Percentiles rank a stretch among this genome's conserved stretches.
Conservation (phyloP, 1,139 yeast genomes). For the Pichia sp. region DNA sequence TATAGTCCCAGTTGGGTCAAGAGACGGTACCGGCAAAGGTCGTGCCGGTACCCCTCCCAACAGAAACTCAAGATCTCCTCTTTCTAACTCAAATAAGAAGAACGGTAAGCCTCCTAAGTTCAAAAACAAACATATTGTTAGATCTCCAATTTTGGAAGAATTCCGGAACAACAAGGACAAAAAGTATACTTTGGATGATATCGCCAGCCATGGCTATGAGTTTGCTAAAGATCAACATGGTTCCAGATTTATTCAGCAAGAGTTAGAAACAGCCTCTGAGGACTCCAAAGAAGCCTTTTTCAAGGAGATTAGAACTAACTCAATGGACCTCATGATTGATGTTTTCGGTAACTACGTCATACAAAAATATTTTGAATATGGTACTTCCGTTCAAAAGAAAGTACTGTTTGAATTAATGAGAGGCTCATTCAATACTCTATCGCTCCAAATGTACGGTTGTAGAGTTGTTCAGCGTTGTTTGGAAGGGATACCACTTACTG, state of each 20-base stretch:
- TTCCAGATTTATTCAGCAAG: constrained; percentile 90
- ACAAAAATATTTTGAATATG: constrained; percentile 88
- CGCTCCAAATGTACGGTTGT: constrained; percentile 96
- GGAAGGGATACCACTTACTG: constrained; percentile 64
- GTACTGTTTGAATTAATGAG: constrained; percentile 70
- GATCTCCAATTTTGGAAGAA: constrained; percentile 83
- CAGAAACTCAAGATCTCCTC: constrained; percentile 10
- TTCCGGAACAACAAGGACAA: constrained; percentile 69
- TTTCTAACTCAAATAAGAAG: background rate
- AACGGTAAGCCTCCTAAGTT: constrained; percentile 10
- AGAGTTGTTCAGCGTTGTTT: constrained; percentile 93
- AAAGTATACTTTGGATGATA: constrained; percentile 62
- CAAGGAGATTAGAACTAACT: constrained; percentile 72
- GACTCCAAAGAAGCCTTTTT: constrained; percentile 79
- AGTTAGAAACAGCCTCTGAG: constrained; percentile 57
- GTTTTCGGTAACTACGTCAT: constrained; percentile 97
- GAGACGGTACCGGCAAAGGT: constrained; percentile 5
- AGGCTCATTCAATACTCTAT: constrained; percentile 69
- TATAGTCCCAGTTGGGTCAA: constrained; percentile 11
- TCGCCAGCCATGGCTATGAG: constrained; percentile 84
- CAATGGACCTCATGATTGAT: constrained; percentile 85
- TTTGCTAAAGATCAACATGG: constrained; percentile 97
- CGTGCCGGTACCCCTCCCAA: constrained; percentile 13
- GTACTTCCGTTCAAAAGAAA: constrained; percentile 64
- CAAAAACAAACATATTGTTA: constrained; percentile 43